Evolutionary conservation across 208 protist species (phyloP).

Genomic region (Crithidia fasciculata): DNA sequence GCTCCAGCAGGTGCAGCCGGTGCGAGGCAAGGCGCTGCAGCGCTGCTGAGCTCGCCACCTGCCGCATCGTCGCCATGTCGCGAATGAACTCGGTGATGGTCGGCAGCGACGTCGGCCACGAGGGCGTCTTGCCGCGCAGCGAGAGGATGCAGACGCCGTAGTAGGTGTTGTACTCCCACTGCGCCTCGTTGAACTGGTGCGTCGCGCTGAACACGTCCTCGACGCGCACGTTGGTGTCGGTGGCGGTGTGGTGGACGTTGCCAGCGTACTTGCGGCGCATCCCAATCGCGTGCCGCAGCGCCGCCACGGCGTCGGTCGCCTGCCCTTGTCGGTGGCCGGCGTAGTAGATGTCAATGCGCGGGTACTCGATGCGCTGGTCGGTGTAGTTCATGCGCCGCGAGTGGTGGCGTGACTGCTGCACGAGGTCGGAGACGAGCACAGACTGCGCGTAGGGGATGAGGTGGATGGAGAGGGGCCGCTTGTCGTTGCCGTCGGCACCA

Average conservation of each 20-base stretch:
- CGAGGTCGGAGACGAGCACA: conserved; percentile 49
- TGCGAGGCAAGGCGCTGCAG: conserved; percentile 88
- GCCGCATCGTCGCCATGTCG: conserved; percentile 75
- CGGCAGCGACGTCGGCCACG: conserved; percentile 82
- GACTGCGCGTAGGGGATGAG: conserved; percentile 52
- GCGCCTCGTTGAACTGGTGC: conserved; percentile 80
- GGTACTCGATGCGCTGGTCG: conserved; percentile 79
- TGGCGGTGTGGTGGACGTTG: conserved; percentile 46
- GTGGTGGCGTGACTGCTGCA: conserved; percentile 54
- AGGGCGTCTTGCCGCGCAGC: conserved; percentile 62
- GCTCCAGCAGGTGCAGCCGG: conserved; percentile 90
- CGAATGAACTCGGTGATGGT: conserved; percentile 82
- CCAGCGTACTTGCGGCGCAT: conserved; percentile 83
- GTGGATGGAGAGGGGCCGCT: conserved; percentile 30
- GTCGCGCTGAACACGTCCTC: conserved; percentile 87
- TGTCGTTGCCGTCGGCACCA: conserved; percentile 9
- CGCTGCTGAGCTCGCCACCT: conserved; percentile 52
- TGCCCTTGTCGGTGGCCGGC: conserved; percentile 30
- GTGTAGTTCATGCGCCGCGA: conserved; percentile 69
- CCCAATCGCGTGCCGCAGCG: conserved; percentile 65
- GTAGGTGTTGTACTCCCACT: conserved; percentile 91
- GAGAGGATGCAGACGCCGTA: conserved; percentile 89
- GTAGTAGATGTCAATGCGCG: conserved; percentile 78
- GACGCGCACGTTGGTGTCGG: conserved; percentile 52
- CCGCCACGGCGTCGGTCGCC: conserved; percentile 60